A percentile compares a stretch with the other conserved stretches of the same genome.
Conservation (phyloP, 2,329 filamentous ascomycete genomes). For the Trichoderma oligosporum region DNA sequence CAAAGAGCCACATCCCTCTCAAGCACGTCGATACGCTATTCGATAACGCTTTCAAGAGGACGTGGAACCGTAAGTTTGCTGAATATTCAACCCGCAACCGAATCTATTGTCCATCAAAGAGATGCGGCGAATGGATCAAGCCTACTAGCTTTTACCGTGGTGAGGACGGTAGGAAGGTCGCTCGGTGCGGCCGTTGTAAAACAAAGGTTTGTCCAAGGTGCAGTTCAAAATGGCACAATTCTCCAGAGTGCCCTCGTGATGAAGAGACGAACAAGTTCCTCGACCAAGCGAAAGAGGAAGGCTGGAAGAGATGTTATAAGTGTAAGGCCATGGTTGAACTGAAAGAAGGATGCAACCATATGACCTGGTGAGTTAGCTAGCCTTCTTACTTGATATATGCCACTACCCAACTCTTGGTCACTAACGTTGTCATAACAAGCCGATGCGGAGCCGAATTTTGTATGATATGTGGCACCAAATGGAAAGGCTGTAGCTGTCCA, state of each 20-base stretch:
- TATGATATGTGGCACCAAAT: conserved; percentile 76
- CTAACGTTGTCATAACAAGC: conserved; percentile 35
- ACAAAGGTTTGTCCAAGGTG: conserved; percentile 72
- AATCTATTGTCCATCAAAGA: conserved; percentile 69
- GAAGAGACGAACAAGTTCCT: conserved; percentile 62
- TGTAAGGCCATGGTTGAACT: conserved; percentile 74
- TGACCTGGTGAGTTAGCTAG: conserved; percentile 65
- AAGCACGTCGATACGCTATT: conserved; percentile 75
- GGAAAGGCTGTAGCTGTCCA: conserved; percentile 80
- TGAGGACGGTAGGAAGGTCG: conserved; percentile 58
- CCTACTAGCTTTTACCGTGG: conserved; percentile 60
- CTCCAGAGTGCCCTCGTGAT: conserved; percentile 66
- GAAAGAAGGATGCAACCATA: conserved; percentile 81
- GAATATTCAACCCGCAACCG: conserved; percentile 72
- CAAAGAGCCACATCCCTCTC: conserved; percentile 65
- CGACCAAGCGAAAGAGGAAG: conserved; percentile 60
- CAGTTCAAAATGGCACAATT: conserved; percentile 69
- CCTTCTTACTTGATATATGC: not conserved
- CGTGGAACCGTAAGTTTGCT: conserved; percentile 76
- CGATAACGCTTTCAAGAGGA: conserved; percentile 67
- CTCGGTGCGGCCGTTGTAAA: conserved; percentile 66
- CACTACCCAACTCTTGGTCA: conserved; percentile 18
- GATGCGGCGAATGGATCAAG: conserved; percentile 77
- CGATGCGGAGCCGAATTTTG: conserved; percentile 82
- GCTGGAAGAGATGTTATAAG: conserved; percentile 72